Evolutionary conservation across 2,329 filamentous ascomycete genomes (phyloP).

Genomic region (Epichloe coenophiala): DNA sequence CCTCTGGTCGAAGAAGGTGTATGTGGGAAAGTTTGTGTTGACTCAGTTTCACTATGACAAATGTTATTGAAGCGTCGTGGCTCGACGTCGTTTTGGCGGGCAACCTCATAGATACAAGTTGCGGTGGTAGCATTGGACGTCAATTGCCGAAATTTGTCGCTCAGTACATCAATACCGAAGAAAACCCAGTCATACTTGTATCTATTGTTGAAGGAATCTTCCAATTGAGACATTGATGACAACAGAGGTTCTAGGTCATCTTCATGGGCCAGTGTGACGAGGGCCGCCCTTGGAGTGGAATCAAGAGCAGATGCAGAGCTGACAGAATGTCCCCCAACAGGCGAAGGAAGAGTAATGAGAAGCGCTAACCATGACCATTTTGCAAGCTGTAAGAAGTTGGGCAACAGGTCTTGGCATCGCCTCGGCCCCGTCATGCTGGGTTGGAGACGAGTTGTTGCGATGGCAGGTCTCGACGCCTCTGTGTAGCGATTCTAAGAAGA

Average conservation of each 20-base stretch:
- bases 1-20: conserved; percentile 1
- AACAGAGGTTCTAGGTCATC: conserved; percentile 18
- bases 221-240: conserved; percentile 40
- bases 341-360: conserved; percentile 1
- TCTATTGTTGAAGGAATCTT: conserved; percentile 55
- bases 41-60: neutral
- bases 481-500: neutral
- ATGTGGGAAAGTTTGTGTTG: conserved; percentile 1
- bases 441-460: conserved; percentile 5
- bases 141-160: conserved; percentile 57
- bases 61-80: neutral
- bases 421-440: conserved; percentile 4
- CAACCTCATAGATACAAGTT: conserved; percentile 56
- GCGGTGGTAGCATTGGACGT: conserved; percentile 59
- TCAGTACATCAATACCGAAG: conserved; percentile 71
- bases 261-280: conserved; percentile 19
- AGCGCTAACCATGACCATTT: conserved; percentile 4
- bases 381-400: conserved; percentile 2
- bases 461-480: neutral
- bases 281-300: conserved; percentile 16
- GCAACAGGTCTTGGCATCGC: neutral
- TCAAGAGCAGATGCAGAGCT: conserved; percentile 8
- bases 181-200: conserved; percentile 84
- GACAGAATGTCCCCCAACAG: conserved; percentile 8
- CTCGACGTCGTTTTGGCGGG: conserved; percentile 66